These are phyloP conservation scores for Prunus salicina DNA, from an alignment of 306 rosid genomes.

Conservation along the genomic window DNA sequence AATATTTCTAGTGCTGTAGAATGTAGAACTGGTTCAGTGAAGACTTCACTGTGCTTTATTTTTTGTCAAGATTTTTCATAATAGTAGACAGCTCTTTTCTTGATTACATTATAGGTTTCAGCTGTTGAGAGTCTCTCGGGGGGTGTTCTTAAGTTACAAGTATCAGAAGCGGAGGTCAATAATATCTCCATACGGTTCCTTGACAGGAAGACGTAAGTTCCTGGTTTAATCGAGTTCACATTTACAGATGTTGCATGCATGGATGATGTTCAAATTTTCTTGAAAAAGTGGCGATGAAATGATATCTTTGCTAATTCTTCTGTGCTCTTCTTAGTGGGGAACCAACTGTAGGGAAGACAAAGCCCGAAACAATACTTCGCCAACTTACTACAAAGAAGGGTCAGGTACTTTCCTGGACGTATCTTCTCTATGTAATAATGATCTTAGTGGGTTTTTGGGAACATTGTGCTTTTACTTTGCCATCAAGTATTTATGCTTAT, in stretches of 20 bases:
- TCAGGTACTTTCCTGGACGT: constrained; percentile 53
- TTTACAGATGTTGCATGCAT: background rate
- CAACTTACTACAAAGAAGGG: constrained; percentile 96
- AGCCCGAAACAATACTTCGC: constrained; percentile 87
- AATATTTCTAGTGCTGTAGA: background rate
- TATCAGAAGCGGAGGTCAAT: constrained; percentile 93
- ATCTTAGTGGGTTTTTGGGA: background rate
- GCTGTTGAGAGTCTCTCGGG: constrained; percentile 91
- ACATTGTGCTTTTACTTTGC: background rate
- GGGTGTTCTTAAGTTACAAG: constrained; percentile 81
- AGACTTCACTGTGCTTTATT: constrained; percentile 10
- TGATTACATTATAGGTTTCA: constrained; percentile 58
- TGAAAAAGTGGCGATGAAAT: background rate
- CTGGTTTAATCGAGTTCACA: constrained; percentile 22
- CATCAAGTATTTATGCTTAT: background rate
- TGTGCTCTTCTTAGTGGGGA: constrained; percentile 64
- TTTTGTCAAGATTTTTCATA: background rate
- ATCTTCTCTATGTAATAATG: background rate
- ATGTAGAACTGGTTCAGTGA: constrained; percentile 2
- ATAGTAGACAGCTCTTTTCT: background rate
- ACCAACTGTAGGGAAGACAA: constrained; percentile 91
- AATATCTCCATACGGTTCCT: constrained; percentile 87
- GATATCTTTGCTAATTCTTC: constrained; percentile 21
- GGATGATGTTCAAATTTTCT: constrained; percentile 1
- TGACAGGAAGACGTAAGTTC: constrained; percentile 86